Percentiles rank a stretch among this genome's conserved stretches.
phyloP scores from a whole-genome alignment of 2,329 filamentous ascomycete genomes.

The Cladophialophora carrionii region DNA sequence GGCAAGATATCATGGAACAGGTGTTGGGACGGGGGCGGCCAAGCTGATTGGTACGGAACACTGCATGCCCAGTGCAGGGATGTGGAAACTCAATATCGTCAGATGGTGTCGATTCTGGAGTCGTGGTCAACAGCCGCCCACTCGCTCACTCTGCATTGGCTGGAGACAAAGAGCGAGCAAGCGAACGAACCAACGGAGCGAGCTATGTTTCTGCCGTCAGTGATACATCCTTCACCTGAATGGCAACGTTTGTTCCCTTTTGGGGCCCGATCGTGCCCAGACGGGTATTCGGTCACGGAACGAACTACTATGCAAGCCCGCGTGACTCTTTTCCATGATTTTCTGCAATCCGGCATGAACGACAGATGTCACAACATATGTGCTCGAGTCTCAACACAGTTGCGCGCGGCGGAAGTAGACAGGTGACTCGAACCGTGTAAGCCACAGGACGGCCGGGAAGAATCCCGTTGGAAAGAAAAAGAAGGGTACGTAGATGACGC shows the following conservation, averaged over 20 bases:
- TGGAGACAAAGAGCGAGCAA: not conserved
- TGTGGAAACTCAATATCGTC: slow-evolving; percentile 10
- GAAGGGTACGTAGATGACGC: slow-evolving; percentile 1
- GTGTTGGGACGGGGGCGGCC: not conserved
- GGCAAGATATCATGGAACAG: slow-evolving; percentile 2
- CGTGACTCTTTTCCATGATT: slow-evolving; percentile 8
- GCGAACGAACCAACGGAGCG: not conserved
- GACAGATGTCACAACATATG: not conserved
- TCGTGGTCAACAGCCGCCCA: slow-evolving; percentile 1
- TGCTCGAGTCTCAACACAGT: not conserved
- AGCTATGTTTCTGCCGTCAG: slow-evolving; percentile 10
- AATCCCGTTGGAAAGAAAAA: slow-evolving; percentile 9
- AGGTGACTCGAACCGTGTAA: not conserved
- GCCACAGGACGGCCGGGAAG: not conserved
- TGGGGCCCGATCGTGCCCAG: slow-evolving; percentile 8
- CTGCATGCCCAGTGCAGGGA: not conserved
- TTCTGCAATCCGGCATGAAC: slow-evolving; percentile 9
- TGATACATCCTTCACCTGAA: slow-evolving; percentile 10
- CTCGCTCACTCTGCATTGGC: not conserved
- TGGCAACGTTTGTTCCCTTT: slow-evolving; percentile 9
- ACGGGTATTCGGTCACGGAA: not conserved
- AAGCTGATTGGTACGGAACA: slow-evolving; percentile 23
- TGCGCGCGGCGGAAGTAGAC: not conserved
- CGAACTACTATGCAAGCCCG: not conserved
- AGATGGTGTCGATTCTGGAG: slow-evolving; percentile 1